Conservation (phyloP, 2,329 filamentous ascomycete genomes). For the Verticillium dahliae region DNA sequence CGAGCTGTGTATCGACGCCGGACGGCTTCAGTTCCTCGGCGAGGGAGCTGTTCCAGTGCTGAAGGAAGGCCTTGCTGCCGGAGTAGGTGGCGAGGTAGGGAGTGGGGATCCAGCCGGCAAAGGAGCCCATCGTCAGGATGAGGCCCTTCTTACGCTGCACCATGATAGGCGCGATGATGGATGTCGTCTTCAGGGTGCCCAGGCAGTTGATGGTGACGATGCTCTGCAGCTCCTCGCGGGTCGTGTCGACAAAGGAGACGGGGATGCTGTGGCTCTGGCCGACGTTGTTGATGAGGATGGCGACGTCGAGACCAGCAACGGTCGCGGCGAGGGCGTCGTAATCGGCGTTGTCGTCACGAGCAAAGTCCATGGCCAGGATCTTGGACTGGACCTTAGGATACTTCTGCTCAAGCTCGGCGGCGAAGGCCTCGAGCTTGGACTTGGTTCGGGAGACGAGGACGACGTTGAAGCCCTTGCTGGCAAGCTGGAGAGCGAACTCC, state of each 20-base stretch:
- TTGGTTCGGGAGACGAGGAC: constrained; percentile 93
- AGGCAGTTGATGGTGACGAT: constrained; percentile 96
- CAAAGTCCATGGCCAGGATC: constrained; percentile 86
- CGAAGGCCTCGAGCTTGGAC: constrained; percentile 77
- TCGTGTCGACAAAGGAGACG: constrained; percentile 77
- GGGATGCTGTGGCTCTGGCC: constrained; percentile 92
- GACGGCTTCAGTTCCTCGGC: constrained; percentile 74
- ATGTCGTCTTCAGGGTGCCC: constrained; percentile 82
- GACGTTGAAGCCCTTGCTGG: constrained; percentile 87
- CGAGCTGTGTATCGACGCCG: constrained; percentile 83
- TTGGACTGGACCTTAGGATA: constrained; percentile 64
- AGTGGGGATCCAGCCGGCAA: constrained; percentile 86
- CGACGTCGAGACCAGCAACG: constrained; percentile 69
- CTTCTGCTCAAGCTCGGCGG: constrained; percentile 66
- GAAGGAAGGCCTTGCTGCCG: constrained; percentile 95
- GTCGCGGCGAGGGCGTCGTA: constrained; percentile 67
- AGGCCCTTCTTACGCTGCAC: constrained; percentile 77
- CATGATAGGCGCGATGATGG: constrained; percentile 79
- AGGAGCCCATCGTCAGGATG: constrained; percentile 95
- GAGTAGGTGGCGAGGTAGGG: constrained; percentile 94
- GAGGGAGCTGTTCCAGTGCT: constrained; percentile 88
- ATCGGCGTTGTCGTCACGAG: constrained; percentile 70
- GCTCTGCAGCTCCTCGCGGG: constrained; percentile 71
- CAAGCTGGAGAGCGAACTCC: constrained; percentile 88
- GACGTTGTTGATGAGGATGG: constrained; percentile 93